phyloP scores from a whole-genome alignment of 2,329 filamentous ascomycete species.

The Aulographum hederae region DNA sequence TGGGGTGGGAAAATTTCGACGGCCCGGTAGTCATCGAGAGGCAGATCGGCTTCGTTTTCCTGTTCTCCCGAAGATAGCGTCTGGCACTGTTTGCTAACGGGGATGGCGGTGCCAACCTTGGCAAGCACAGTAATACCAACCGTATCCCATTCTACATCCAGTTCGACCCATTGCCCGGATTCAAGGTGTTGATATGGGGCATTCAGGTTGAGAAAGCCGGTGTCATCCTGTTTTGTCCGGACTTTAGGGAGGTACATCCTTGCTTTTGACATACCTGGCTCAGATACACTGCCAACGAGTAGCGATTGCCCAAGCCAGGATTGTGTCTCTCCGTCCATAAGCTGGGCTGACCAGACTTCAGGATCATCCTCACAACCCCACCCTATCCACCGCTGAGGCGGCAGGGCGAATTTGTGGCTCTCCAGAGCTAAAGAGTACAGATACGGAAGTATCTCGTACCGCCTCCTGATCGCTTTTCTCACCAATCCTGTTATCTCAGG shows the following conservation, averaged over 20 bases:
- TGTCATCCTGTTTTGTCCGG: slow-evolving; percentile 21
- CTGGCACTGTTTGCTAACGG: slow-evolving; percentile 31
- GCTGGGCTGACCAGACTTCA: slow-evolving; percentile 40
- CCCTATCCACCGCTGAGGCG: slow-evolving; percentile 54
- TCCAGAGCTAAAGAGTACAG: slow-evolving; percentile 47
- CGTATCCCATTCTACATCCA: slow-evolving; percentile 33
- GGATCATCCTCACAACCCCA: slow-evolving; percentile 53
- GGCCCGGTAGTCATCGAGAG: slow-evolving; percentile 35
- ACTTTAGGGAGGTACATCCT: slow-evolving; percentile 44
- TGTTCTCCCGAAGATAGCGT: slow-evolving; percentile 32
- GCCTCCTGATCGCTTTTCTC: slow-evolving; percentile 46
- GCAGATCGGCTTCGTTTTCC: slow-evolving; percentile 24
- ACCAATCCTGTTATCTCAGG: slow-evolving; percentile 45
- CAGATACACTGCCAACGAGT: slow-evolving; percentile 49
- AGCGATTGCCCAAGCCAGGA: slow-evolving; percentile 55
- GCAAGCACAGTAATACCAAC: slow-evolving; percentile 37
- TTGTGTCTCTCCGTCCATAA: slow-evolving; percentile 46
- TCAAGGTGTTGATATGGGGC: slow-evolving; percentile 38
- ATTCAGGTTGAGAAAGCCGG: slow-evolving; percentile 45
- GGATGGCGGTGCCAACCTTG: slow-evolving; percentile 34
- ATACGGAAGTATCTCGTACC: slow-evolving; percentile 56
- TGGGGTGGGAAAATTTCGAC: slow-evolving; percentile 38
- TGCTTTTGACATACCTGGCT: slow-evolving; percentile 34
- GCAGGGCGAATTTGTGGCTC: slow-evolving; percentile 40
- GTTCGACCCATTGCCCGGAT: slow-evolving; percentile 34